A percentile compares a stretch with the other conserved stretches of the same genome.
Conservation (phyloP, 1,139 yeast genomes). For the Candida sanyaensis region DNA sequence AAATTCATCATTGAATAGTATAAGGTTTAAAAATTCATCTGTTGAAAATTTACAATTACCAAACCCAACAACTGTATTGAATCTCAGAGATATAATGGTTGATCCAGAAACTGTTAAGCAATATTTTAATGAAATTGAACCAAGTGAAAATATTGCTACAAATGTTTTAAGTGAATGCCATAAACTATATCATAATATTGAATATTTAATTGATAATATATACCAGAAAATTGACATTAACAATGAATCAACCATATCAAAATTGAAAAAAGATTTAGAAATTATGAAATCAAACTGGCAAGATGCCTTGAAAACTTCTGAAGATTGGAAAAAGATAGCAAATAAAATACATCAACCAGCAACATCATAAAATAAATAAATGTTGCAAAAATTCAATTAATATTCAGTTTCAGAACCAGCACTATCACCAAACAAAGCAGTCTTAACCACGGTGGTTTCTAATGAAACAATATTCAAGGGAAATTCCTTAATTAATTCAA, state of each 20-base stretch:
- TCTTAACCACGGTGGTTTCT: constrained; percentile 31
- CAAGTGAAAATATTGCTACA: constrained; percentile 36
- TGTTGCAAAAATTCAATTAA: not conserved
- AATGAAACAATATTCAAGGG: constrained; percentile 33
- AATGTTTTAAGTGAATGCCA: constrained; percentile 36
- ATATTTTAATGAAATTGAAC: constrained; percentile 35
- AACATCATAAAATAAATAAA: not conserved
- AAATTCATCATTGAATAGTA: constrained; percentile 26
- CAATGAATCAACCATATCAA: constrained; percentile 19
- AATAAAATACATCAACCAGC: not conserved
- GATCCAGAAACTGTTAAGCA: constrained; percentile 21
- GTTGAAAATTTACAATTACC: constrained; percentile 19
- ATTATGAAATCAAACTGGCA: constrained; percentile 42
- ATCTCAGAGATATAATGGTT: constrained; percentile 22
- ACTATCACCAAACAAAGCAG: constrained; percentile 1
- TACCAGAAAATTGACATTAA: constrained; percentile 7
- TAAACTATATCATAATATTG: constrained; percentile 29
- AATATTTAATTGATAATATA: constrained; percentile 7
- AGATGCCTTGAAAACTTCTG: constrained; percentile 47
- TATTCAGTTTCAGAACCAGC: not conserved
- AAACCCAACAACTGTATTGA: constrained; percentile 38
- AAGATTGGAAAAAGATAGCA: constrained; percentile 43
- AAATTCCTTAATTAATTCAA: constrained; percentile 30
- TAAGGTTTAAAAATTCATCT: constrained; percentile 6
- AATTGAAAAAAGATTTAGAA: constrained; percentile 38